Percentiles rank a stretch among this genome's conserved stretches.
phyloP scores from a whole-genome alignment of 345 rosid genomes.

The Lenwebbia sp. region DNA sequence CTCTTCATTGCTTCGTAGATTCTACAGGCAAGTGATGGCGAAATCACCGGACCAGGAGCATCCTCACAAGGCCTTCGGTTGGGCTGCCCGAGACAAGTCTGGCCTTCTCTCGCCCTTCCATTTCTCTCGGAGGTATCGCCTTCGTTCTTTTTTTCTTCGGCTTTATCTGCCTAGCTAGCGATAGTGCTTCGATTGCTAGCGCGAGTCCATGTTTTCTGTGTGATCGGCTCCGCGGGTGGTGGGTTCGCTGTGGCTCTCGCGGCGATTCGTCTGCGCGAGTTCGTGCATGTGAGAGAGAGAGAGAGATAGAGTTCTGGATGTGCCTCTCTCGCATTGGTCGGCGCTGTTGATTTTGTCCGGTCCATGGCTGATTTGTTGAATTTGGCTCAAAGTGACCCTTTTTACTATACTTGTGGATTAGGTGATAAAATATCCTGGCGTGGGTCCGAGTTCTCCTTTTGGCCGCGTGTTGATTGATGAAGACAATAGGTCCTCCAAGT shows the following conservation, averaged over 20 bases:
- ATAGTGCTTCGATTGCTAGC: not conserved
- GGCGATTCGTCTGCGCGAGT: not conserved
- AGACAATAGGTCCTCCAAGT: not conserved
- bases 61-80: conserved; percentile 62
- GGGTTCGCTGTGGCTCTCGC: not conserved
- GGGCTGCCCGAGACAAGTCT: conserved; percentile 71
- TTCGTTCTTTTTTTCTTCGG: not conserved
- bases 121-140: conserved; percentile 69
- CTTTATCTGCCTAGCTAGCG: no score
- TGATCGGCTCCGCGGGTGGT: not conserved
- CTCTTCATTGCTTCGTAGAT: not conserved
- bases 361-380: not conserved
- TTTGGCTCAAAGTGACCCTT: not conserved
- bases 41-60: conserved; percentile 54
- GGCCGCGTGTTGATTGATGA: not conserved
- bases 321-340: not conserved
- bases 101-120: conserved; percentile 65
- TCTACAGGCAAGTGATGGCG: conserved; percentile 24
- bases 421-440: not conserved
- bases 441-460: not conserved
- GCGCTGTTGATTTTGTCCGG: not conserved
- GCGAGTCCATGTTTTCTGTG: not conserved
- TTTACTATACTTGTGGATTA: not conserved
- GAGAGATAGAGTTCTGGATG: not conserved
- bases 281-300: not conserved